These are phyloP conservation scores for Aspergillus bridgeri DNA, from an alignment of 495 filamentous ascomycete species.

Conservation along the genomic window DNA sequence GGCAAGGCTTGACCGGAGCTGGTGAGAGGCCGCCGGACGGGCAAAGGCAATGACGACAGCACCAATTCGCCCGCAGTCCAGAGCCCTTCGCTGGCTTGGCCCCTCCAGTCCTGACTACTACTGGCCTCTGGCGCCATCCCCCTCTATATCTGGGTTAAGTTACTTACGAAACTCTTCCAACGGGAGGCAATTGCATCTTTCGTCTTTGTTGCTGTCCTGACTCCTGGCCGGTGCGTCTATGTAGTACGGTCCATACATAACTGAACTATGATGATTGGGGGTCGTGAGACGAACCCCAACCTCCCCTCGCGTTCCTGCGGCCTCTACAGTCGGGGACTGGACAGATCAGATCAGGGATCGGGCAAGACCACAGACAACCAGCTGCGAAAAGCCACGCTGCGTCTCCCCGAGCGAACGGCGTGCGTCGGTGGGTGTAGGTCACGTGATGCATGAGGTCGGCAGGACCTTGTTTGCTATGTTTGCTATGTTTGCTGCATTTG, in stretches of 20 bases:
- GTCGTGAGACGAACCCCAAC: too few species aligned
- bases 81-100: too few species aligned
- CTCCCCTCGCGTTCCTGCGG: neutral
- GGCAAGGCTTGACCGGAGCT: slow-evolving; percentile 1
- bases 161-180: too few species aligned
- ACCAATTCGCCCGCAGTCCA: neutral
- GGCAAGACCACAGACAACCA: neutral
- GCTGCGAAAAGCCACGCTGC: neutral
- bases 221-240: too few species aligned
- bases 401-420: too few species aligned
- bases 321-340: neutral
- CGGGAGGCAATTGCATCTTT: neutral
- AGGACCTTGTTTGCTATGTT: neutral
- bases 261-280: too few species aligned
- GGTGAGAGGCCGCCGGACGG: neutral
- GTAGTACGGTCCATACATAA: too few species aligned
- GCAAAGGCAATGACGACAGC: neutral
- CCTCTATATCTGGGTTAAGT: too few species aligned
- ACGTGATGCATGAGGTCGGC: neutral
- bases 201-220: neutral
- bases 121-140: too few species aligned
- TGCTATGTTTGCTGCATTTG: neutral
- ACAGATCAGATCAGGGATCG: neutral
- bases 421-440: too few species aligned
- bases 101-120: too few species aligned